These are phyloP conservation scores for Cladosporium sp. DNA, from an alignment of 2,329 filamentous ascomycete species.

Conservation along the genomic window DNA sequence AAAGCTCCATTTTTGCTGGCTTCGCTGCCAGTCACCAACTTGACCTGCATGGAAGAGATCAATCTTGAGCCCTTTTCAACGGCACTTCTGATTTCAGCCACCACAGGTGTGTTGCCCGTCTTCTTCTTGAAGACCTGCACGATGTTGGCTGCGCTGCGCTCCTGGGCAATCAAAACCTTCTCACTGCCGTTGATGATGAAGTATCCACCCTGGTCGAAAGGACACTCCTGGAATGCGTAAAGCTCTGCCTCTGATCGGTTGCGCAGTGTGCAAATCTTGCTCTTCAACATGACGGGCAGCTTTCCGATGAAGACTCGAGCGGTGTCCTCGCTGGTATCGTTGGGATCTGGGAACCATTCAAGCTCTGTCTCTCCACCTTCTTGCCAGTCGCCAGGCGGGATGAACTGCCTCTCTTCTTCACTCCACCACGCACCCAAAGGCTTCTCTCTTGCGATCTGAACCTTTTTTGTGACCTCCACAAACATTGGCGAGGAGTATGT, in stretches of 20 bases:
- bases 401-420: constrained; percentile 59
- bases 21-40: constrained; percentile 59
- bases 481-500: constrained; percentile 94
- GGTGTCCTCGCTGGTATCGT: constrained; percentile 49
- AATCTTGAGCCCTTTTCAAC: constrained; percentile 94
- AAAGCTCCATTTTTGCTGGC: constrained; percentile 66
- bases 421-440: constrained; percentile 62
- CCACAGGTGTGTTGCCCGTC: constrained; percentile 88
- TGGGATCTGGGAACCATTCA: constrained; percentile 44
- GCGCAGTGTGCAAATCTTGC: constrained; percentile 87
- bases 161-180: constrained; percentile 96
- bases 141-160: constrained; percentile 96
- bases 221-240: constrained; percentile 92
- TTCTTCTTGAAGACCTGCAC: constrained; percentile 99
- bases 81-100: constrained; percentile 93
- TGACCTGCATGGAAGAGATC: constrained; percentile 89
- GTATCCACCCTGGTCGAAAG: constrained; percentile 97
- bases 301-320: constrained; percentile 89
- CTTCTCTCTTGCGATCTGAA: constrained; percentile 78
- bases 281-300: constrained; percentile 97
- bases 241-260: constrained; percentile 81
- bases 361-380: constrained; percentile 49
- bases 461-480: constrained; percentile 81
- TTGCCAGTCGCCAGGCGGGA: constrained; percentile 38
- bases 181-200: constrained; percentile 99